phyloP scores from a whole-genome alignment of 2,329 filamentous ascomycete species.

The Emergomyces orientalis region DNA sequence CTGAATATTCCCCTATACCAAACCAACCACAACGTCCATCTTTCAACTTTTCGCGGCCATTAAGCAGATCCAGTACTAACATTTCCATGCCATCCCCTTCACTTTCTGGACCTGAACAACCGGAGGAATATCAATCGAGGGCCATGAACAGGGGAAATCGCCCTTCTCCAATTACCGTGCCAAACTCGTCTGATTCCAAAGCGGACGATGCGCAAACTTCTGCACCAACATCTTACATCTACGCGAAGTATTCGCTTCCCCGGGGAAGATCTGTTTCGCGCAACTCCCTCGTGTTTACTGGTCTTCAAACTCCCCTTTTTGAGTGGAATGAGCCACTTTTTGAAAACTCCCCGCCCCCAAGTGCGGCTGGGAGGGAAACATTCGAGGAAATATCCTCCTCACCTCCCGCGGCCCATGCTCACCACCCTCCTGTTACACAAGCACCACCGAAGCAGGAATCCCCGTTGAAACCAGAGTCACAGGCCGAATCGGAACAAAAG shows the following conservation, averaged over 20 bases:
- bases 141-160: conserved; percentile 18
- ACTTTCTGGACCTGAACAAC: conserved; percentile 35
- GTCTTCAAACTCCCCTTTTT: conserved; percentile 47
- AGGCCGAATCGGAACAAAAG: not conserved
- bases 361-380: conserved; percentile 19
- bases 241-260: conserved; percentile 75
- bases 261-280: conserved; percentile 71
- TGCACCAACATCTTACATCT: conserved; percentile 66
- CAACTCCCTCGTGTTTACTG: conserved; percentile 51
- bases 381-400: conserved; percentile 28
- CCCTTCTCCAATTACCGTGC: conserved; percentile 28
- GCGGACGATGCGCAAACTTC: conserved; percentile 23
- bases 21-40: conserved; percentile 57
- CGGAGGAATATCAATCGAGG: conserved; percentile 30
- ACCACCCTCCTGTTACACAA: conserved; percentile 18
- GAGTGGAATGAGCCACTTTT: conserved; percentile 54
- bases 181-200: conserved; percentile 14
- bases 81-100: conserved; percentile 28
- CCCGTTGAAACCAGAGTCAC: conserved; percentile 15
- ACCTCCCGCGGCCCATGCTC: conserved; percentile 15
- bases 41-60: conserved; percentile 88
- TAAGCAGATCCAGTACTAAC: conserved; percentile 51
- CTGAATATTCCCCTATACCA: conserved; percentile 61
- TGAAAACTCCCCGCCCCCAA: conserved; percentile 30
- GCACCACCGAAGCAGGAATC: conserved; percentile 24